Evolutionary conservation across 192 early-diverging fungal species (phyloP).

Genomic region (Coemansia sp.): DNA sequence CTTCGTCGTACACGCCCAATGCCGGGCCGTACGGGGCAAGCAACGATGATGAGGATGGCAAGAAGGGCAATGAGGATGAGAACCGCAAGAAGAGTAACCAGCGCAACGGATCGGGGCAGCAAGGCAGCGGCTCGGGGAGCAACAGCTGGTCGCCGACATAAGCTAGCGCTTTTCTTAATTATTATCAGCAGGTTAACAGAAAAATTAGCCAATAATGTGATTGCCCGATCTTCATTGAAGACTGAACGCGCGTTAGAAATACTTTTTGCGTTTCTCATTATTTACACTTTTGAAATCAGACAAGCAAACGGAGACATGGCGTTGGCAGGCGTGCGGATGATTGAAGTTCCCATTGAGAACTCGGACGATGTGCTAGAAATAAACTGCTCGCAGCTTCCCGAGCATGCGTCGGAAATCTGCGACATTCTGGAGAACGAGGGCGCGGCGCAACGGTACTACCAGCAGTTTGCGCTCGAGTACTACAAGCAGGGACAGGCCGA

Average conservation of each 20-base stretch:
- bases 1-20: constrained; percentile 15
- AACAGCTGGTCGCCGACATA: constrained; percentile 52
- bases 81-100: constrained; percentile 8
- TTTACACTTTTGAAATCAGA: too few species aligned
- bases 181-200: background rate
- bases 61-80: constrained; percentile 7
- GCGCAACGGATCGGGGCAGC: constrained; percentile 11
- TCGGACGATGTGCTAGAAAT: constrained; percentile 73
- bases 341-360: constrained; percentile 64
- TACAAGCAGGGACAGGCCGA: constrained; percentile 63
- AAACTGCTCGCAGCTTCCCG: constrained; percentile 59
- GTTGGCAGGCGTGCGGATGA: constrained; percentile 26
- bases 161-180: constrained; percentile 7
- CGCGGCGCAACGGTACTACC: constrained; percentile 62
- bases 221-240: too few species aligned
- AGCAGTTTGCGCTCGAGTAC: constrained; percentile 76
- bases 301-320: background rate
- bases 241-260: too few species aligned
- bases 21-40: background rate
- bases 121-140: constrained; percentile 12
- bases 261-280: too few species aligned
- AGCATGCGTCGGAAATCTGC: constrained; percentile 62
- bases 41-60: constrained; percentile 10
- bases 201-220: too few species aligned
- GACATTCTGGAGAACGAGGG: constrained; percentile 69